Evolutionary conservation across 768 basidiomycete species (phyloP), one percentile per base, ranked within the genome.

Genomic region (Botryobasidium botryosum): DNA sequence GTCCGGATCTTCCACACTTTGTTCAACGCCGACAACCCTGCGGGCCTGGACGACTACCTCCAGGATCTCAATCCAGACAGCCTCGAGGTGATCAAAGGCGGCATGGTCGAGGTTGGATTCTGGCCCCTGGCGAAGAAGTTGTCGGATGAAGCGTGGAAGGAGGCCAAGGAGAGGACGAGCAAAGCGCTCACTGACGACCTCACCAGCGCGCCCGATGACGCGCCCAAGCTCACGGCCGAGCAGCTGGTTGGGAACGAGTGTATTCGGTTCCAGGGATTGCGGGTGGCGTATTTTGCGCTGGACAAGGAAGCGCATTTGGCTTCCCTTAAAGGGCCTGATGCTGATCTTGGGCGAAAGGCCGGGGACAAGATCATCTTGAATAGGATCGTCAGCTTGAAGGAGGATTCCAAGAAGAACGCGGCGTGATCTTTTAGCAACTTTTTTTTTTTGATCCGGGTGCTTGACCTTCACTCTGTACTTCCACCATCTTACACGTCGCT

Each of bases 231-330:
- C 18, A 83, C 77, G 5, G 75, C 70, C 42, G 79, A 76, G 44
- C 83, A 86, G 59, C 68, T 92, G 32, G 72, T 85, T 36, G 92
- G 83, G 23, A 81, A 81, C 59, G 94, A 97, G 61, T 85, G 80
- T 57, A 72, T 97, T 45, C 72, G 94, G 31, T 97, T 99, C 77
- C 94, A 99, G 63, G 94, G 90, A 6, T 68, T 96, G 56, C 77
- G 94, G 7, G 78, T 96, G 38, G 94, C 81, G 2, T 99, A 96
- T 65, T 97, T 99, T 56, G 73, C 85, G 17, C 66, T 97, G 23
- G 94, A 99, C 59, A 80, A 77, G 60, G 91, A 96, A 55, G 66
- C 88, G 29, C 67, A 70, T 28, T 55, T 90, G 28, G 72, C 70
- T 13, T 72, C 69, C 45, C 59, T 92, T 24, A 71, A 77, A 12